Evolutionary conservation across 768 basidiomycete species (phyloP), one percentile per base, ranked within the genome.

Genomic region (Trametes cinnabarina): DNA sequence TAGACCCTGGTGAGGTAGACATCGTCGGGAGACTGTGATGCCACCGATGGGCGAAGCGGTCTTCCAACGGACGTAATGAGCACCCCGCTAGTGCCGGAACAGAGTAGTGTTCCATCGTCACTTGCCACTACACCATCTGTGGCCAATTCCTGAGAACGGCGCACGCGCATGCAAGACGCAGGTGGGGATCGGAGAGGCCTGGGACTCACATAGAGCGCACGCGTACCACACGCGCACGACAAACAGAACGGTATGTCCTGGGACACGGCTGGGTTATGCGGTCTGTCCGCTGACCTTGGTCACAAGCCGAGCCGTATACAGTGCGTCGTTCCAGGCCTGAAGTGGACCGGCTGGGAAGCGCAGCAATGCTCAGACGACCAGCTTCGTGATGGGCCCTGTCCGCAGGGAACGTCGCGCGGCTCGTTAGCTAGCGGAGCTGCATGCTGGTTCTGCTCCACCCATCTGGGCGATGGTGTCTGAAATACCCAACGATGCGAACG

Each of bases 241-340:
- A 54, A 47, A 55, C 44, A 55, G 25, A 14, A 28, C 51, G 14
- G 42, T 47, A 28, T 4, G 35, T 6, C 17, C 58, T n/a, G 32
- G 40, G 39, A 1, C n/a, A 35, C 25, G 25, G 42, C 41, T 9
- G 44, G 23, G 14, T 26, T 26, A 22, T 46, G 44, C 44, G 50
- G 30, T 19, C 35, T 34, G 40, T 53, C 58, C 47, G 46, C 58
- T 59, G 58, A 59, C 58, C 58, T 17, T 23, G 51, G 51, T 59
- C 58, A 59, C 46, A 59, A 30, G 58, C 12, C 51, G 46, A 34
- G 4, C n/a, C 40, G 51, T 46, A 41, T 53, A 47, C 37, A 48
- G 15, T 52, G 10, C 41, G 20, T n/a, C 26, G 44, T 22, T 51
- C 57, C 50, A 58, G 57, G 44, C 57, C 49, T 15, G 43, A 14